Percentiles rank a stretch among this genome's conserved stretches.
Conservation (phyloP, 1,284 basidiomycete genomes). For the Rhodotorula sp. region DNA sequence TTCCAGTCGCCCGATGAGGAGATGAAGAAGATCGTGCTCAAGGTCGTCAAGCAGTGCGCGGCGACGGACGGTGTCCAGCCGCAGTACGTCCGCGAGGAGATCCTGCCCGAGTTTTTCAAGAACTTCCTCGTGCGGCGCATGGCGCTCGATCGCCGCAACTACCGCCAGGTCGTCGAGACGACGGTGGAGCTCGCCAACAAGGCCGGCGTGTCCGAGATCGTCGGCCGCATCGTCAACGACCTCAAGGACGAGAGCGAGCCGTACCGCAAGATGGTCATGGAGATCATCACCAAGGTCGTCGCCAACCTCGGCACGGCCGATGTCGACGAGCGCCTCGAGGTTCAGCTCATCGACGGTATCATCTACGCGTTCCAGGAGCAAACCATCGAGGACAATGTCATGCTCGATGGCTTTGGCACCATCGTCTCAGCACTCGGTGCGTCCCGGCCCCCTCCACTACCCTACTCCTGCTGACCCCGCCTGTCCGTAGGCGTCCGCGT, state of each 20-base stretch:
- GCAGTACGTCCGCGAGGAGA: constrained; percentile 92
- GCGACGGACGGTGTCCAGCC: constrained; percentile 95
- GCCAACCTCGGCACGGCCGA: constrained; percentile 90
- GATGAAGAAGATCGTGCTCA: constrained; percentile 99
- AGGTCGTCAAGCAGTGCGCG: constrained; percentile 98
- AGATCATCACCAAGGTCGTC: constrained; percentile 97
- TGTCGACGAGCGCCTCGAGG: constrained; percentile 92
- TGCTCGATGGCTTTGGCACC: constrained; percentile 97
- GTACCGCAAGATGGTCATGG: constrained; percentile 99
- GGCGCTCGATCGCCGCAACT: constrained; percentile 95
- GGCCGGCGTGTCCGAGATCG: constrained; percentile 92
- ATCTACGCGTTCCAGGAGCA: constrained; percentile 99
- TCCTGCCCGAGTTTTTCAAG: constrained; percentile 99
- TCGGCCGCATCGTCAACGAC: constrained; percentile 91
- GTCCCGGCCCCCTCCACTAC: constrained; percentile 30
- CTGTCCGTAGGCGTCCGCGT: constrained; percentile 78
- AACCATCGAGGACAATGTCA: constrained; percentile 96
- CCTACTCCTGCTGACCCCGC: neutral
- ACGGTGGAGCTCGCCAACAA: constrained; percentile 98
- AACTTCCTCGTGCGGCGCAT: constrained; percentile 84
- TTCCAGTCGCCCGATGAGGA: constrained; percentile 99
- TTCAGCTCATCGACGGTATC: constrained; percentile 93
- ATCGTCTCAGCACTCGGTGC: constrained; percentile 86
- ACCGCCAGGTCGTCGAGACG: constrained; percentile 96
- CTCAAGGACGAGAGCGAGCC: constrained; percentile 81